phyloP scores from a whole-genome alignment of 768 basidiomycete species.

The Lepiota venenata region DNA sequence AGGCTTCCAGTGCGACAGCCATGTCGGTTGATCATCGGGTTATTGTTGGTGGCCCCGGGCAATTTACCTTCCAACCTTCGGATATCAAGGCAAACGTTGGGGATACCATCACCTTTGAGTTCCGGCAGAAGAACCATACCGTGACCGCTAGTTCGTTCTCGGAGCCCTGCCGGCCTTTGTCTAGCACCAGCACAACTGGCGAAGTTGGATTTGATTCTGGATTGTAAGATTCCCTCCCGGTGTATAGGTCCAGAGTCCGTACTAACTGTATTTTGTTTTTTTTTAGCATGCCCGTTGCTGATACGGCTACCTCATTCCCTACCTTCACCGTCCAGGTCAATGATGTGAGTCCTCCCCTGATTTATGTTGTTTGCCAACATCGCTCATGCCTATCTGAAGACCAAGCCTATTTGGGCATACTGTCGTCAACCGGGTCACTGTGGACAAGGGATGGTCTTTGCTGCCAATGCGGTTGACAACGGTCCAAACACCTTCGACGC shows the following conservation, averaged over 20 bases:
- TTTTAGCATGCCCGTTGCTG: constrained; percentile 44
- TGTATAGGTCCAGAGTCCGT: not conserved
- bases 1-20: not conserved
- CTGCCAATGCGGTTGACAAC: constrained; percentile 48
- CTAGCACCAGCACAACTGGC: constrained; percentile 40
- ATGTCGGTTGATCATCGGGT: constrained; percentile 32
- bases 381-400: constrained; percentile 14
- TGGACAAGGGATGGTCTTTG: constrained; percentile 60
- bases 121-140: constrained; percentile 48
- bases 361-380: not conserved
- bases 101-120: constrained; percentile 48
- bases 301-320: constrained; percentile 41
- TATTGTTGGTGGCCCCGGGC: constrained; percentile 38
- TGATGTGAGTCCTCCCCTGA: constrained; percentile 32
- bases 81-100: constrained; percentile 44
- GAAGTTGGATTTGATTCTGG: constrained; percentile 44
- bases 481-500: constrained; percentile 52
- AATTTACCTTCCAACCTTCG: constrained; percentile 36
- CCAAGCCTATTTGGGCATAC: constrained; percentile 53
- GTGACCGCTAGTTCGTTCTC: constrained; percentile 38
- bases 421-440: constrained; percentile 58
- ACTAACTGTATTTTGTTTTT: constrained; percentile 1
- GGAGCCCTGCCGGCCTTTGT: constrained; percentile 40
- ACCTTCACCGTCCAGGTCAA: constrained; percentile 51
- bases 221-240: constrained; percentile 27